Conservation (phyloP, 176 grass and related monocot species). For the Alopecurus myosuroides region DNA sequence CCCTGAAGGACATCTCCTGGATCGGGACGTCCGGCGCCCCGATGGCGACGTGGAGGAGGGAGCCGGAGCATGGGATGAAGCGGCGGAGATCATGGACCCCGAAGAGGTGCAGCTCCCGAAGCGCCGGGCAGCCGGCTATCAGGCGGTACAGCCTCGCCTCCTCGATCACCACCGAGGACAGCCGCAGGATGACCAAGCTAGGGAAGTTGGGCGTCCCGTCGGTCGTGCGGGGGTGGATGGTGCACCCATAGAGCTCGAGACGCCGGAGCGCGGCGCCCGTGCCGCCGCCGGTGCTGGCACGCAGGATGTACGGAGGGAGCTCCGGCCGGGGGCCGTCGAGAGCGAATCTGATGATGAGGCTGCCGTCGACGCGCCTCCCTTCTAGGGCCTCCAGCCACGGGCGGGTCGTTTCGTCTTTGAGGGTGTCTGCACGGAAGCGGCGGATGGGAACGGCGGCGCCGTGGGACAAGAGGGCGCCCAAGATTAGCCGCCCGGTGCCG, state of each 20-base stretch:
- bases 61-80: neutral
- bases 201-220: neutral
- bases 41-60: neutral
- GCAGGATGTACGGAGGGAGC: neutral
- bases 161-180: too few relatives aligned
- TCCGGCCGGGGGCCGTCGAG: neutral
- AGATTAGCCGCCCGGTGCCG: neutral
- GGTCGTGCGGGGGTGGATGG: neutral
- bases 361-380: neutral
- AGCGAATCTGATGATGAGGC: neutral
- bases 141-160: neutral
- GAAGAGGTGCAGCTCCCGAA: neutral
- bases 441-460: neutral
- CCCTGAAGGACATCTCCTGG: neutral
- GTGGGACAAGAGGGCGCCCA: neutral
- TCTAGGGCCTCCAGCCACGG: neutral
- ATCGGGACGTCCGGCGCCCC: neutral
- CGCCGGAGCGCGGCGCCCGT: neutral
- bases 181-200: neutral
- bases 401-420: neutral
- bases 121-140: neutral
- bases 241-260: neutral
- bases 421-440: neutral
- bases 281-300: neutral
- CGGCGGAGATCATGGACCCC: neutral